Conservation (phyloP, 257 asterid species). For the Solanum chaucha region DNA sequence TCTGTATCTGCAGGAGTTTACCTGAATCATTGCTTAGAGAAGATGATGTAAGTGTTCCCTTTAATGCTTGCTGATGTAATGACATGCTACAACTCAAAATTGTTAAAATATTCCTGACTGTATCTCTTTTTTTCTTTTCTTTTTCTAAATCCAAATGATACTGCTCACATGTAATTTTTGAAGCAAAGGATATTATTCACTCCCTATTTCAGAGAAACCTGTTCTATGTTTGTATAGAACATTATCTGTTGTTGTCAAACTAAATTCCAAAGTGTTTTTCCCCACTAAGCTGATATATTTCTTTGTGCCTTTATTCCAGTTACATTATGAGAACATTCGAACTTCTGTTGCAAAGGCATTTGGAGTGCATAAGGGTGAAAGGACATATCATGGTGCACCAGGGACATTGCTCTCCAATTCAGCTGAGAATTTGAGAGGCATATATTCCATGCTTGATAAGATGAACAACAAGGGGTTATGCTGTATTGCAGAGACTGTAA, state of each 20-base stretch:
- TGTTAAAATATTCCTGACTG: not conserved
- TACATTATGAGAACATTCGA: constrained; percentile 42
- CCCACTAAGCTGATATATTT: not conserved
- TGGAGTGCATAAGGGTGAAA: constrained; percentile 21
- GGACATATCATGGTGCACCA: constrained; percentile 6
- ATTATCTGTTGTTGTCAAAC: not conserved
- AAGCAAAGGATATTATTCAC: not conserved
- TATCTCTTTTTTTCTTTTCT: not conserved
- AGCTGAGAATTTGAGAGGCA: constrained; percentile 15
- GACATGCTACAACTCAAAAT: not conserved
- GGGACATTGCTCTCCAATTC: constrained; percentile 18
- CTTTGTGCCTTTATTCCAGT: constrained; percentile 24
- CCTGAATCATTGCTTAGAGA: constrained; percentile 66
- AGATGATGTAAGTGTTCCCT: constrained; percentile 57
- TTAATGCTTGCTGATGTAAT: not conserved
- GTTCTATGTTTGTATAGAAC: not conserved
- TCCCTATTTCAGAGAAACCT: not conserved
- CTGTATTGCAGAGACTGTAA: constrained; percentile 35
- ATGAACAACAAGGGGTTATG: constrained; percentile 60
- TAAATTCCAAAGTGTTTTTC: not conserved
- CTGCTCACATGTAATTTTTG: not conserved
- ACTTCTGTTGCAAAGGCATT: constrained; percentile 40
- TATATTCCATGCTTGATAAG: constrained; percentile 32
- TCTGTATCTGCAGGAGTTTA: constrained; percentile 39
- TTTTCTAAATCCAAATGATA: not conserved